Percentiles rank a stretch among this genome's conserved stretches.
Conservation (phyloP, 2,329 filamentous ascomycete species). For the Penicillium sumatraense region DNA sequence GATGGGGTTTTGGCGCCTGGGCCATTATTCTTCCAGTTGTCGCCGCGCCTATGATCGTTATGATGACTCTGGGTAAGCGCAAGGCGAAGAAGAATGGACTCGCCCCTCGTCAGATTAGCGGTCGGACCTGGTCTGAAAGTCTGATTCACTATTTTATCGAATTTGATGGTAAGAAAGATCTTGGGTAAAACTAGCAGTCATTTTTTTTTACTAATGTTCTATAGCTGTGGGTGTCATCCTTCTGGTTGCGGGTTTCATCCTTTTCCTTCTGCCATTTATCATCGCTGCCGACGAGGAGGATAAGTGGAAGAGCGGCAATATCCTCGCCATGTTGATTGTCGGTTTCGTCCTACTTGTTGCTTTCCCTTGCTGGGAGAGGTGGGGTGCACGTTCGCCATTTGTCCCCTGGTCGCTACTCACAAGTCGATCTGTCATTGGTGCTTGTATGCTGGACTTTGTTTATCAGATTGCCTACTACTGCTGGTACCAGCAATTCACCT, state of each 20-base stretch:
- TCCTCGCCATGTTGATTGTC: slow-evolving; percentile 56
- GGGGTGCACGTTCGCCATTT: slow-evolving; percentile 54
- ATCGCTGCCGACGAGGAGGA: slow-evolving; percentile 45
- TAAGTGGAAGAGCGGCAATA: slow-evolving; percentile 46
- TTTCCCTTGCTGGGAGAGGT: slow-evolving; percentile 61
- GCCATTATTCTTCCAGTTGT: slow-evolving; percentile 61
- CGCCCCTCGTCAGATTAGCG: slow-evolving; percentile 44
- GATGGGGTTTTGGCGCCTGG: slow-evolving; percentile 65
- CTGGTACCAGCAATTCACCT: slow-evolving; percentile 35
- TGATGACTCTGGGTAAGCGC: slow-evolving; percentile 57
- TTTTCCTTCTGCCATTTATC: slow-evolving; percentile 67
- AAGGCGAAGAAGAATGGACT: slow-evolving; percentile 61
- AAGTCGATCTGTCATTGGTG: slow-evolving; percentile 29
- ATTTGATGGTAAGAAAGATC: slow-evolving; percentile 54
- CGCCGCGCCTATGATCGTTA: slow-evolving; percentile 56
- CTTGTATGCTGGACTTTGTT: slow-evolving; percentile 32
- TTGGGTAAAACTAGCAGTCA: neutral
- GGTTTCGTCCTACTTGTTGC: slow-evolving; percentile 57
- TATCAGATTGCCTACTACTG: slow-evolving; percentile 38
- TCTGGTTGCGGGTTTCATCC: slow-evolving; percentile 60
- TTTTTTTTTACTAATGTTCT: neutral
- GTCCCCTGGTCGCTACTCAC: slow-evolving; percentile 59
- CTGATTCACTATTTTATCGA: slow-evolving; percentile 59
- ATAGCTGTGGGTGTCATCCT: slow-evolving; percentile 61
- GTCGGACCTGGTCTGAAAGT: slow-evolving; percentile 49